Evolutionary conservation across 1,284 basidiomycete genomes (phyloP), one percentile per base, ranked within the genome.

Genomic region (Marasmius oreades): DNA sequence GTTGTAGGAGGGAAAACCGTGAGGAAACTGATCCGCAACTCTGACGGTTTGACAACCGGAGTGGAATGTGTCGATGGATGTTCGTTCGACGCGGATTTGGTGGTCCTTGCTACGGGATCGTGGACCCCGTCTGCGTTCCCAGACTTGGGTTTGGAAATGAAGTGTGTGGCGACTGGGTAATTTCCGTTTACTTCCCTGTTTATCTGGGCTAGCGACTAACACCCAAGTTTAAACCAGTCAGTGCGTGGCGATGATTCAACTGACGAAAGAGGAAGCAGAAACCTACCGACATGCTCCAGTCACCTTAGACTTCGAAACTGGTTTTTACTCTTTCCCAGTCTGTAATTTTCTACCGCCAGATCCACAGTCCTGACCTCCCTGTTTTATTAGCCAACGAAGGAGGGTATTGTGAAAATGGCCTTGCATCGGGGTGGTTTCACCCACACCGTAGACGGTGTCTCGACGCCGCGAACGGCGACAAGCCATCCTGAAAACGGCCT

Each of bases 71-170:
- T 70, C 20, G 83, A 86, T 65, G 91, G 88, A 0, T 77, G 78
- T 22, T 63, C 64, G 11, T 81, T 83, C 60, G 63, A 72, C 16
- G 87, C 84, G 0, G 77, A 83, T 39, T 61, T 81, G 28, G 76
- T 90, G 5, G 74, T 94, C 23, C 67, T 94, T 33, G 84, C 90
- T 12, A 76, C 84, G 6, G 92, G 92, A 23, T 83, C 91, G 5
- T 94, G 94, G 95, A 92, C 93, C 0, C 81, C 87, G 2, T 87
- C 89, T 0, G 72, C 88, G 1, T 92, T 95, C 66, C 82, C 85
- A 6, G 78, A 79, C 39, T 69, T 88, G 14, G 69, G 73, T 18
- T 64, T 86, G 24, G 70, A 74, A n/a, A 65, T 70, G 10, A 73
- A 71, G 33, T 86, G 82, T 63, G 69, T 83, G 11, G 87, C 90